phyloP scores from a whole-genome alignment of 2,329 filamentous ascomycete species.

The Lachnellula willkommii region DNA sequence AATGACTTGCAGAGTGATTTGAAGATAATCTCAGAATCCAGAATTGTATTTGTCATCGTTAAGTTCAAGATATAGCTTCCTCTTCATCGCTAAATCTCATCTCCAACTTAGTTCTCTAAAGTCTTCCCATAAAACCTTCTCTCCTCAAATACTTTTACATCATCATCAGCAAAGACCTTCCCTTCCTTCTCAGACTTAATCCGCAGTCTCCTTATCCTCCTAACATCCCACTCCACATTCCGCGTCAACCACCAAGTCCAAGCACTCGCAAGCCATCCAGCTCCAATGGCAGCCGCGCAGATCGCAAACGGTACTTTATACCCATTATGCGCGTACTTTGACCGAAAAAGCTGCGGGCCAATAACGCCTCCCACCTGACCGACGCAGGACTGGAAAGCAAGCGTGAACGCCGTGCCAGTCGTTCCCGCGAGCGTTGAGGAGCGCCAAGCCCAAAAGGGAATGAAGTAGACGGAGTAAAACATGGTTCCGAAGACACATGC shows the following conservation, averaged over 20 bases:
- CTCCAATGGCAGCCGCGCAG: slow-evolving; percentile 34
- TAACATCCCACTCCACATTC: slow-evolving; percentile 37
- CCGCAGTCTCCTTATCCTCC: slow-evolving; percentile 27
- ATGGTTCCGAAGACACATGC: slow-evolving; percentile 40
- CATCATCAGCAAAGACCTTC: slow-evolving; percentile 27
- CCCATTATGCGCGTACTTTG: slow-evolving; percentile 37
- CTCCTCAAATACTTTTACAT: slow-evolving; percentile 27
- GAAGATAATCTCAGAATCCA: too few relatives aligned
- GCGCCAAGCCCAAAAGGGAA: slow-evolving; percentile 43
- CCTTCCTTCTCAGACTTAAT: slow-evolving; percentile 29
- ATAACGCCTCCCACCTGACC: slow-evolving; percentile 43
- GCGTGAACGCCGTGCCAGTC: slow-evolving; percentile 41
- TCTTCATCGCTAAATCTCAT: not conserved
- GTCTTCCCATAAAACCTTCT: slow-evolving; percentile 18
- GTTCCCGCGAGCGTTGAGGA: slow-evolving; percentile 38
- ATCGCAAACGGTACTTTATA: slow-evolving; percentile 37
- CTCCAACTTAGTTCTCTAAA: not conserved
- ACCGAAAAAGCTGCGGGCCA: slow-evolving; percentile 40
- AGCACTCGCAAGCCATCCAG: slow-evolving; percentile 33
- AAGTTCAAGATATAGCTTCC: too few relatives aligned
- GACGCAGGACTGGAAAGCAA: slow-evolving; percentile 39
- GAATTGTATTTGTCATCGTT: too few relatives aligned
- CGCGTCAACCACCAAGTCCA: slow-evolving; percentile 40
- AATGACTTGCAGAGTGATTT: too few relatives aligned
- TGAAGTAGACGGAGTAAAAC: slow-evolving; percentile 41